These are phyloP conservation scores for Xylaria flabelliformis DNA, from an alignment of 495 filamentous ascomycete species.

Conservation along the genomic window DNA sequence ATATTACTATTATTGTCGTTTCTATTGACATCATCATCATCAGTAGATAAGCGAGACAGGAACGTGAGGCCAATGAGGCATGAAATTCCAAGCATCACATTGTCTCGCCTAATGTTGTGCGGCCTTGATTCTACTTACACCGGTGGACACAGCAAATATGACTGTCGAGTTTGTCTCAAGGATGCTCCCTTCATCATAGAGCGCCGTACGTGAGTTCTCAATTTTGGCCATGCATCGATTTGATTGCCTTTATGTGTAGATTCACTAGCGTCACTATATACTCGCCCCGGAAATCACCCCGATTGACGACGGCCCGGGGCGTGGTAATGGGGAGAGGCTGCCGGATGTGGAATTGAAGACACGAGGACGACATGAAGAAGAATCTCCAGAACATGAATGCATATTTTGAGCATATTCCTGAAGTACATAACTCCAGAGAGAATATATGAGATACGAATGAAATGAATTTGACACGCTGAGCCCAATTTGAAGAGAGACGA, in stretches of 20 bases:
- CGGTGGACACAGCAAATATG: conserved; percentile 30
- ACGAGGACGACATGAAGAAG: not conserved
- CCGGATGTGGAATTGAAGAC: not conserved
- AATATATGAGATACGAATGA: not conserved
- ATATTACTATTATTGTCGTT: too few species aligned
- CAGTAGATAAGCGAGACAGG: not conserved
- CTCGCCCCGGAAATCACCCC: conserved; percentile 11
- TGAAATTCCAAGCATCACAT: too few species aligned
- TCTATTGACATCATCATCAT: not conserved
- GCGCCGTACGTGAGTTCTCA: conserved; percentile 22
- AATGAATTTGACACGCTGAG: not conserved
- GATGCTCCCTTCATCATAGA: conserved; percentile 17
- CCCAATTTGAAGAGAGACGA: not conserved
- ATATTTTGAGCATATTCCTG: not conserved
- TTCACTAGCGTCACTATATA: conserved; percentile 37
- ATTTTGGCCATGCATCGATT: conserved; percentile 31
- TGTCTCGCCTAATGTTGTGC: too few species aligned
- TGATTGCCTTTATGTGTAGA: conserved; percentile 34
- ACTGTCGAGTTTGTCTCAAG: conserved; percentile 25
- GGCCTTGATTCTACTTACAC: conserved; percentile 27
- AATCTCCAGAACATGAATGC: not conserved
- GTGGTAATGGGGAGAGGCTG: not conserved
- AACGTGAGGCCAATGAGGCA: too few species aligned
- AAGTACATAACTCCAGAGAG: not conserved
- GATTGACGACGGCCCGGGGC: not conserved